These are phyloP conservation scores for Pythium periplocum DNA, from an alignment of 352 stramenopile species.

Conservation along the genomic window DNA sequence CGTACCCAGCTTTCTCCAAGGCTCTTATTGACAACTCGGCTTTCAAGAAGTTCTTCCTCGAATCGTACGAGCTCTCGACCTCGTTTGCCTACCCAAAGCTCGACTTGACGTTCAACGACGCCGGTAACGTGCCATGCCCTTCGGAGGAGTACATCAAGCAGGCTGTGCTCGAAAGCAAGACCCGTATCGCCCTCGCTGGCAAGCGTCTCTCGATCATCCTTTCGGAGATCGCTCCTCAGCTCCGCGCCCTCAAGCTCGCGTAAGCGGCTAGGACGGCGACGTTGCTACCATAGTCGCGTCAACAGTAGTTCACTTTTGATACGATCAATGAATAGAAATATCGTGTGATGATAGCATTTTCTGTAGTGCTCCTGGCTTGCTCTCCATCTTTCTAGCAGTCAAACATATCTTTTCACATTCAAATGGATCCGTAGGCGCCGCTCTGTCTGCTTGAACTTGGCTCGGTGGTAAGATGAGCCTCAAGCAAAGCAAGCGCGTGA, in stretches of 20 bases:
- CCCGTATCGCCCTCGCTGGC: conserved; percentile 43
- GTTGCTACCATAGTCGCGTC: too few species aligned
- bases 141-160: conserved; percentile 28
- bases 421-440: too few species aligned
- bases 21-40: conserved; percentile 3
- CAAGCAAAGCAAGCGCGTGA: too few species aligned
- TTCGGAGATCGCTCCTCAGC: conserved; percentile 44
- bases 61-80: conserved; percentile 23
- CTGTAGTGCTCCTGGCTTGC: too few species aligned
- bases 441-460: too few species aligned
- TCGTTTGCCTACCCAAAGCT: conserved; percentile 21
- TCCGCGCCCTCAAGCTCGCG: conserved; percentile 33
- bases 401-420: too few species aligned
- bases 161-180: conserved; percentile 31
- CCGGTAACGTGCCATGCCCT: conserved; percentile 28
- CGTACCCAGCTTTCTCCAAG: conserved; percentile 17
- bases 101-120: conserved; percentile 15
- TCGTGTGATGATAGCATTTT: too few species aligned
- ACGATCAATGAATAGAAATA: too few species aligned
- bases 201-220: conserved; percentile 49
- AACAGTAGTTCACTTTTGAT: too few species aligned
- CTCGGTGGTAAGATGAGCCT: too few species aligned
- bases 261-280: conserved; percentile 1
- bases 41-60: conserved; percentile 16
- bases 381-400: too few species aligned